Evolutionary conservation across 1,139 yeast genomes (phyloP).

Genomic region (Zygosaccharomyces pseudobailii): DNA sequence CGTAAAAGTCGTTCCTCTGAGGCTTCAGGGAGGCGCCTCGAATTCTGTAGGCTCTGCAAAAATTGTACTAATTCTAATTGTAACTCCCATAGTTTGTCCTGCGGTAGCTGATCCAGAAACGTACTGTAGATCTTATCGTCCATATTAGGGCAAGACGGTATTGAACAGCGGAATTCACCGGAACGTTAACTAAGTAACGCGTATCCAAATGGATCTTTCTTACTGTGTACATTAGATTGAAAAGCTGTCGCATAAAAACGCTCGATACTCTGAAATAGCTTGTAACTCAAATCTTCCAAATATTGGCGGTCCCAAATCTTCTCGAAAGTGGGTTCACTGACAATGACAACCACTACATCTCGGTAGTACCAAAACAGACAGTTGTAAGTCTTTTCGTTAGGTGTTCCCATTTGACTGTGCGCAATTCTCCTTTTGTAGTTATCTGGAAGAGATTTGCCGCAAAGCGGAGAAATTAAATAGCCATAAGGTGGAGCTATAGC

Average conservation of each 20-base stretch:
- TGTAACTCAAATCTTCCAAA: slow-evolving; percentile 23
- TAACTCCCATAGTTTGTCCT: slow-evolving; percentile 24
- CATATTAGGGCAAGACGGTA: slow-evolving; percentile 2
- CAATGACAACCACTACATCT: slow-evolving; percentile 23
- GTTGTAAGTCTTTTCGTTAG: slow-evolving; percentile 15
- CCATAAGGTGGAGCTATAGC: slow-evolving; percentile 20
- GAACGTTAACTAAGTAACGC: slow-evolving; percentile 2
- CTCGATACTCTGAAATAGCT: slow-evolving; percentile 22
- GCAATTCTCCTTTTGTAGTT: slow-evolving; percentile 24
- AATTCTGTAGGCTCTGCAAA: slow-evolving; percentile 14
- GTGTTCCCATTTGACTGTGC: slow-evolving; percentile 15
- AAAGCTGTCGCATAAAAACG: slow-evolving; percentile 18
- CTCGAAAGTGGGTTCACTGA: slow-evolving; percentile 23
- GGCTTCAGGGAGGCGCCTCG: slow-evolving; percentile 13
- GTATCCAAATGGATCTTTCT: slow-evolving; percentile 10
- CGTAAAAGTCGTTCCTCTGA: slow-evolving; percentile 28
- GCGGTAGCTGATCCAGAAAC: slow-evolving; percentile 22
- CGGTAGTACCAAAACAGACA: slow-evolving; percentile 31
- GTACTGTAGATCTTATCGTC: slow-evolving; percentile 10
- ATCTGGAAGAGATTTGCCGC: slow-evolving; percentile 21
- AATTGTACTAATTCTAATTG: slow-evolving; percentile 22
- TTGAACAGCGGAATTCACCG: background rate
- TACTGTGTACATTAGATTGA: background rate
- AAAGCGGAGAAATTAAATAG: slow-evolving; percentile 30
- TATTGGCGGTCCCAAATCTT: slow-evolving; percentile 29